phyloP scores from a whole-genome alignment of 768 basidiomycete genomes.

The Podaxis sp. region DNA sequence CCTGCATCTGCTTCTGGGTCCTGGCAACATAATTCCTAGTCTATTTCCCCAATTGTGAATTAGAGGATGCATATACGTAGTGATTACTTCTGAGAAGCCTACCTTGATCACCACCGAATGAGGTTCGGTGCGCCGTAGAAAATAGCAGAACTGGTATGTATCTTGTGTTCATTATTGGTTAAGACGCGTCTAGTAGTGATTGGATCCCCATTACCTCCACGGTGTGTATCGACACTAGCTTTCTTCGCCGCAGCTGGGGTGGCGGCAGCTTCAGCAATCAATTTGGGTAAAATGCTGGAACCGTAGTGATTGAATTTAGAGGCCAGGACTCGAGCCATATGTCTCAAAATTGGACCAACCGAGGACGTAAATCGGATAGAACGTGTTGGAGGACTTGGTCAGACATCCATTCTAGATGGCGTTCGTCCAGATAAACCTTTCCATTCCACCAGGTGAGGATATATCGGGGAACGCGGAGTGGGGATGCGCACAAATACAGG shows the following conservation, averaged over 20 bases:
- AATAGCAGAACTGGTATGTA: constrained; percentile 89
- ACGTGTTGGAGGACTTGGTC: constrained; percentile 79
- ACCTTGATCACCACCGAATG: constrained; percentile 86
- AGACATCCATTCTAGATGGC: constrained; percentile 90
- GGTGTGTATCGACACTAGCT: constrained; percentile 76
- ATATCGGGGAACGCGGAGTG: not conserved
- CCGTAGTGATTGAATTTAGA: not conserved
- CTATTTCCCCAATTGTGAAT: constrained; percentile 22
- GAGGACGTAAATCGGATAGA: constrained; percentile 73
- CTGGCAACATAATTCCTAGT: constrained; percentile 39
- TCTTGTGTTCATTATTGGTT: constrained; percentile 40
- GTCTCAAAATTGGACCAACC: constrained; percentile 36
- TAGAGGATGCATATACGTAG: not conserved
- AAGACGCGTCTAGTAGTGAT: not conserved
- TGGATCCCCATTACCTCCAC: constrained; percentile 63
- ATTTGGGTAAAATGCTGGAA: constrained; percentile 62
- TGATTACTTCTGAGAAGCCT: not conserved
- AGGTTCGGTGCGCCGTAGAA: constrained; percentile 78
- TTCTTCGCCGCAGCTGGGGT: constrained; percentile 53
- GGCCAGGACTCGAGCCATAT: not conserved
- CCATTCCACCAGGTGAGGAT: constrained; percentile 12
- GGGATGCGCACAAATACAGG: constrained; percentile 65
- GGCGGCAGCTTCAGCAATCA: constrained; percentile 55
- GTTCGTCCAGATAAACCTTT: constrained; percentile 84
- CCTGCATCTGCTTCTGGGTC: constrained; percentile 7